Conservation (phyloP, 805 yeast species). For the baker's yeast (Saccharomyces cerevisiae) region DNA sequence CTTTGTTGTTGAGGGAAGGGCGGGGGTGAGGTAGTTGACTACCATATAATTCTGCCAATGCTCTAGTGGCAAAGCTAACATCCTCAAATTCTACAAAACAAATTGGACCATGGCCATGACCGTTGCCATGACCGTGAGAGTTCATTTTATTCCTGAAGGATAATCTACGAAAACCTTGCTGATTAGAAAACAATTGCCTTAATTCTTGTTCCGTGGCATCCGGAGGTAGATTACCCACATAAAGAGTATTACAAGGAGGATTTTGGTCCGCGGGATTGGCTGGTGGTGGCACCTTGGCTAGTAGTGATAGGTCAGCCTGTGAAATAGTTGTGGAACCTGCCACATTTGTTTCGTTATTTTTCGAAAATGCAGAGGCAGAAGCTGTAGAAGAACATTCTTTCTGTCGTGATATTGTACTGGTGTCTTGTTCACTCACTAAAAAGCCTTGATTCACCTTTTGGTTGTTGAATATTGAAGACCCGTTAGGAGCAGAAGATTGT, state of each 20-base stretch:
- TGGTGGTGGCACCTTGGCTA: constrained; percentile 76
- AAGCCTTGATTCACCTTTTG: neutral
- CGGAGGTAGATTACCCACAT: constrained; percentile 92
- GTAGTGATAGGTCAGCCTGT: constrained; percentile 52
- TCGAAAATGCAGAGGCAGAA: constrained; percentile 3
- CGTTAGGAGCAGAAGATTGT: neutral
- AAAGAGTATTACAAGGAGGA: constrained; percentile 92
- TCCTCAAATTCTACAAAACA: constrained; percentile 97
- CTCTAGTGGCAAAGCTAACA: constrained; percentile 81
- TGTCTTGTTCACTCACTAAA: neutral
- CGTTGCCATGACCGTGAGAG: constrained; percentile 33
- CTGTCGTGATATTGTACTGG: neutral
- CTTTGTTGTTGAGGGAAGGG: constrained; percentile 48
- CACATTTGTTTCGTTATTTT: constrained; percentile 4
- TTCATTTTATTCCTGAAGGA: constrained; percentile 70
- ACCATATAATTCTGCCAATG: constrained; percentile 86
- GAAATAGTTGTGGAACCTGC: constrained; percentile 15
- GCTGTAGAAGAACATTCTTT: constrained; percentile 10
- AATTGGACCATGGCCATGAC: constrained; percentile 80
- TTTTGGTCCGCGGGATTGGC: constrained; percentile 97
- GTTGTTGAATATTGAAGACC: neutral
- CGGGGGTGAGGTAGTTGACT: constrained; percentile 72
- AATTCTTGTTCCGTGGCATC: constrained; percentile 90
- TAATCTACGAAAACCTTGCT: constrained; percentile 81
- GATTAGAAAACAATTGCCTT: constrained; percentile 72